Conservation (phyloP, 139 green algal species). For the Chlamydomonas asymmetrica region DNA sequence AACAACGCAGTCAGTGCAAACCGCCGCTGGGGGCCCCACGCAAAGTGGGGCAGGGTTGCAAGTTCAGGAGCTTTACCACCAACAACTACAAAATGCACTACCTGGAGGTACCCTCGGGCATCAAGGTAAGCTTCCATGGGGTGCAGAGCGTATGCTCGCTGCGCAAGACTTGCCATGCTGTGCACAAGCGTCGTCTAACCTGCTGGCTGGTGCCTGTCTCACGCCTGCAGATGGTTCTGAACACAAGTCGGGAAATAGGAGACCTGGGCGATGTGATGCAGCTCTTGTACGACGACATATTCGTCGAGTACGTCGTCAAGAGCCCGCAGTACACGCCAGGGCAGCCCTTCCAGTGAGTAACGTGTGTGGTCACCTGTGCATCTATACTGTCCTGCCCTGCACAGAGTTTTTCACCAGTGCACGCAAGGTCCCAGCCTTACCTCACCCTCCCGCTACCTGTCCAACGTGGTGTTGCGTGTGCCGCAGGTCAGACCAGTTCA, state of each 20-base stretch:
- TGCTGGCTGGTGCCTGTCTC: background rate
- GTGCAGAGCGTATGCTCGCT: no score
- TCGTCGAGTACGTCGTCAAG: slow-evolving; percentile 82
- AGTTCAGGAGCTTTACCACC: slow-evolving; percentile 81
- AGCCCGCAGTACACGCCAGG: slow-evolving; percentile 82
- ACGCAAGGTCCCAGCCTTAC: background rate
- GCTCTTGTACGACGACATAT: slow-evolving; percentile 79
- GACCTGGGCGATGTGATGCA: slow-evolving; percentile 73
- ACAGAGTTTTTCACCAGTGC: background rate
- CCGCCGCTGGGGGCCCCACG: slow-evolving; percentile 70
- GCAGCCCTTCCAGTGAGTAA: slow-evolving; percentile 70
- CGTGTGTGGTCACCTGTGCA: background rate
- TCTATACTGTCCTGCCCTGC: background rate
- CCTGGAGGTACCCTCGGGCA: slow-evolving; percentile 84
- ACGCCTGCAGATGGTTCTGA: slow-evolving; percentile 76
- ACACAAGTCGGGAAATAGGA: slow-evolving; percentile 67
- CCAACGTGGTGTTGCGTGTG: background rate
- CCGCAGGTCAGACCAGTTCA: slow-evolving; percentile 43
- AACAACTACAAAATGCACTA: slow-evolving; percentile 94
- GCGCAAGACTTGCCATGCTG: no score
- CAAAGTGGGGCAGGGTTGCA: slow-evolving; percentile 76
- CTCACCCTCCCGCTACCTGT: background rate
- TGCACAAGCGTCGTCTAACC: no score
- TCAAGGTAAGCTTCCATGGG: no score
- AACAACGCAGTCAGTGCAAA: slow-evolving; percentile 57